Percentiles rank a stretch among this genome's conserved stretches.
phyloP scores from a whole-genome alignment of 2,329 filamentous ascomycete species.

The Aspergillus sp. region DNA sequence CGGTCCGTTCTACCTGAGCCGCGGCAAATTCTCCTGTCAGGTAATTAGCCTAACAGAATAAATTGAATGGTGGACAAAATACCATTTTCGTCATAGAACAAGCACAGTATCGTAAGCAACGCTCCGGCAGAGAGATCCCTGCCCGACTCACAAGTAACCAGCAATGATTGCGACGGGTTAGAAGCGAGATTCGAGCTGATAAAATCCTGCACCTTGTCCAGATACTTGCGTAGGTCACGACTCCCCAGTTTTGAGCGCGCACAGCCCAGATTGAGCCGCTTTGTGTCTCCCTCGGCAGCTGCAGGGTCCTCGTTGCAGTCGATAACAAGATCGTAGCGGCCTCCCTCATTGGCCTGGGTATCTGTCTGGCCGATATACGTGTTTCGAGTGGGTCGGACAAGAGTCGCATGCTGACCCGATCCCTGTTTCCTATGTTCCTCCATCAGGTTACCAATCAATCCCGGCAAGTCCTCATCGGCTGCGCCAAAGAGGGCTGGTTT shows the following conservation, averaged over 20 bases:
- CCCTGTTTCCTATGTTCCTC: slow-evolving; percentile 15
- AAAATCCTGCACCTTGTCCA: slow-evolving; percentile 55
- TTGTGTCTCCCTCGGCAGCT: slow-evolving; percentile 29
- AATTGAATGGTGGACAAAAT: slow-evolving; percentile 12
- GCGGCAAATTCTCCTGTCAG: slow-evolving; percentile 23
- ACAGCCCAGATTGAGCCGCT: slow-evolving; percentile 50
- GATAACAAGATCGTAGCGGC: slow-evolving; percentile 38
- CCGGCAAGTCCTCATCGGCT: slow-evolving; percentile 55
- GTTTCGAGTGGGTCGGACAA: slow-evolving; percentile 31
- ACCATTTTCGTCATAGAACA: slow-evolving; percentile 59
- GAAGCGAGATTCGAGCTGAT: slow-evolving; percentile 28
- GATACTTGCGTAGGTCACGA: slow-evolving; percentile 64
- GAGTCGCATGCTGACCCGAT: slow-evolving; percentile 14
- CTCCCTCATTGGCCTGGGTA: slow-evolving; percentile 26
- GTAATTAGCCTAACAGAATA: slow-evolving; percentile 2
- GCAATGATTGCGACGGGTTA: slow-evolving; percentile 26
- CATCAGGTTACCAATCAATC: slow-evolving; percentile 40
- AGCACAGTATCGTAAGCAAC: slow-evolving; percentile 66
- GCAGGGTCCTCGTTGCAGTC: slow-evolving; percentile 26
- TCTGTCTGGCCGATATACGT: slow-evolving; percentile 22
- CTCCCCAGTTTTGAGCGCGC: slow-evolving; percentile 68
- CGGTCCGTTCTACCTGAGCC: slow-evolving; percentile 17
- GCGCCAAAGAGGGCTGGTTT: slow-evolving; percentile 50
- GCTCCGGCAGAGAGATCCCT: slow-evolving; percentile 72
- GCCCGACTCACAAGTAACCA: slow-evolving; percentile 66